These are phyloP conservation scores for Alternaria triticina DNA, from an alignment of 2,329 filamentous ascomycete species.

Conservation along the genomic window DNA sequence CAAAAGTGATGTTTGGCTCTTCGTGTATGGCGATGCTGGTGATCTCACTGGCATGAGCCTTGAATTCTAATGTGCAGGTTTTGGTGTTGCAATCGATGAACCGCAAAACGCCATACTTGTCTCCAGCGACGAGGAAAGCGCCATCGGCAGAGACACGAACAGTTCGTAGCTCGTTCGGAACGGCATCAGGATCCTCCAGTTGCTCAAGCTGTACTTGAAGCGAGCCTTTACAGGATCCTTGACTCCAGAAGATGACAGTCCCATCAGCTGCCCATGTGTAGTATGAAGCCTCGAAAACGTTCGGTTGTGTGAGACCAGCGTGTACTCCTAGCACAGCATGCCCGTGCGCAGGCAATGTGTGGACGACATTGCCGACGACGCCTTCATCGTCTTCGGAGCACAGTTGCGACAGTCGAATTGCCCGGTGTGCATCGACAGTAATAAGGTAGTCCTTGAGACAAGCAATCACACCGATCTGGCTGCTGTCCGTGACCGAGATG, in stretches of 20 bases:
- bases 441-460: slow-evolving; percentile 47
- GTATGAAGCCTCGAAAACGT: slow-evolving; percentile 72
- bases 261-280: slow-evolving; percentile 89
- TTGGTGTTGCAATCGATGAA: slow-evolving; percentile 70
- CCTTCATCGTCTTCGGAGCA: slow-evolving; percentile 42
- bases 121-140: slow-evolving; percentile 77
- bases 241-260: slow-evolving; percentile 81
- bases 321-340: slow-evolving; percentile 74
- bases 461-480: slow-evolving; percentile 47
- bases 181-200: slow-evolving; percentile 51
- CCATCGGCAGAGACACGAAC: slow-evolving; percentile 66
- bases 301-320: slow-evolving; percentile 63
- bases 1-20: slow-evolving; percentile 66
- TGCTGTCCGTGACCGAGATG: slow-evolving; percentile 34
- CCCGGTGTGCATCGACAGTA: slow-evolving; percentile 74
- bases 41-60: slow-evolving; percentile 86
- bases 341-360: slow-evolving; percentile 62
- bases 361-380: slow-evolving; percentile 39
- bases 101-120: slow-evolving; percentile 81
- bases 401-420: slow-evolving; percentile 69
- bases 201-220: slow-evolving; percentile 75
- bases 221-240: slow-evolving; percentile 71
- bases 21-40: slow-evolving; percentile 79
- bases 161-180: slow-evolving; percentile 64
- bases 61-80: slow-evolving; percentile 71